A percentile compares a stretch with the other conserved stretches of the same genome.
phyloP scores from a whole-genome alignment of 2,329 filamentous ascomycete genomes.

The Leptographium radiaticola region DNA sequence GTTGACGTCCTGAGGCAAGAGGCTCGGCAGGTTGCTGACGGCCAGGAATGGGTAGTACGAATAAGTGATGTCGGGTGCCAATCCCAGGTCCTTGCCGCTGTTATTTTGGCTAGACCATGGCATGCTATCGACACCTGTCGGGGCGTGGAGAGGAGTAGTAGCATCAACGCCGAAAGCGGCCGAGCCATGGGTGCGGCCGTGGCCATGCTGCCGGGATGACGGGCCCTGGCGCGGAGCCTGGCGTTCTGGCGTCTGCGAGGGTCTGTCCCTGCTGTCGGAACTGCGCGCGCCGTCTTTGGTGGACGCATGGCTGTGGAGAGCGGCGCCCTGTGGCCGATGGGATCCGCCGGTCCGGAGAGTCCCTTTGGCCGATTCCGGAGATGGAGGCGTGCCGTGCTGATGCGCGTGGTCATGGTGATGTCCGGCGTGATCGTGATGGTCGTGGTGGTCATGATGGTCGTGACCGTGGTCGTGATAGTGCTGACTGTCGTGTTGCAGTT shows the following conservation, averaged over 20 bases:
- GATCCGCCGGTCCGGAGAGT: neutral
- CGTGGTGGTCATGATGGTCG: neutral
- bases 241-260: neutral
- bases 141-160: neutral
- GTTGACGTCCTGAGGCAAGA: conserved; percentile 31
- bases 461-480: neutral
- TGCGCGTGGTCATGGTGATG: neutral
- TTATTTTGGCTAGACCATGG: conserved; percentile 1
- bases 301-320: neutral
- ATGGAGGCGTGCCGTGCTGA: neutral
- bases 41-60: conserved; percentile 29
- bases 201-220: neutral
- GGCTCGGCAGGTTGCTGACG: conserved; percentile 23
- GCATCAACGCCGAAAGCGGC: neutral
- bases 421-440: neutral
- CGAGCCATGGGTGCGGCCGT: neutral
- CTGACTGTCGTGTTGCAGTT: neutral
- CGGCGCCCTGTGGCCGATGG: neutral
- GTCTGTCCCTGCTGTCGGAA: neutral
- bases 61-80: conserved; percentile 17
- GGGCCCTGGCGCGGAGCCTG: neutral
- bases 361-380: neutral
- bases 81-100: conserved; percentile 1
- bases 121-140: neutral
- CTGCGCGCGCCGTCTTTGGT: neutral